Conservation (phyloP, 345 rosid genomes). For the Eucalyptus microcorys region DNA sequence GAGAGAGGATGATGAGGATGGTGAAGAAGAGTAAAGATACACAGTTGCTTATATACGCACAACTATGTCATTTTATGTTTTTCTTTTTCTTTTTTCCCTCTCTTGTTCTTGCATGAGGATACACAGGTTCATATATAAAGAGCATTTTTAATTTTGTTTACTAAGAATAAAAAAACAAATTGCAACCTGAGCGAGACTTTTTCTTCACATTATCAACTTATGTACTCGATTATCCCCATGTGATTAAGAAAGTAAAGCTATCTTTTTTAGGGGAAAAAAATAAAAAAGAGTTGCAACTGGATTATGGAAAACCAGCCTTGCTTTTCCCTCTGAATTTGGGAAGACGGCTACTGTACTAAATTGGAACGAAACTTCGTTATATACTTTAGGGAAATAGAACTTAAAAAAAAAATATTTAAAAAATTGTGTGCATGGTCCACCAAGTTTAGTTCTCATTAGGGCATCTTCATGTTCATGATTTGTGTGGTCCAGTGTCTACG, state of each 20-base stretch:
- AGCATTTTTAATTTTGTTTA: not conserved
- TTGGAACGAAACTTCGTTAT: not conserved
- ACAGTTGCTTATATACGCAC: not conserved
- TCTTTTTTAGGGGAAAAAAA: not conserved
- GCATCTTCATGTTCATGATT: not conserved
- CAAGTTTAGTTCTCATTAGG: not conserved
- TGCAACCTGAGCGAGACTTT: not conserved
- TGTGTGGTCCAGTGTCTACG: not conserved
- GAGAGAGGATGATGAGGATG: not conserved
- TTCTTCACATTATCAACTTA: not conserved
- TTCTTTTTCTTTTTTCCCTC: not conserved
- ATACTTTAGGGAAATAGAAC: not conserved
- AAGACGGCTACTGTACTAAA: not conserved
- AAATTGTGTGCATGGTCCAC: not conserved
- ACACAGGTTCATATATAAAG: not conserved
- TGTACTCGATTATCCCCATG: not conserved
- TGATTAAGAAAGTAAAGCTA: not conserved
- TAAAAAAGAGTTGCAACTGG: not conserved
- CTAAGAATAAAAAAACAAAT: not conserved
- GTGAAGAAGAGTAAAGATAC: not conserved
- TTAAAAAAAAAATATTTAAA: not conserved
- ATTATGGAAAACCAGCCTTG: not conserved
- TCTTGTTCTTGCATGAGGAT: not conserved
- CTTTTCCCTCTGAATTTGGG: not conserved
- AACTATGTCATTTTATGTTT: not conserved